Percentiles rank a stretch among this genome's conserved stretches.
phyloP scores from a whole-genome alignment of 257 asterid genomes.

The Osmanthus fragrans region DNA sequence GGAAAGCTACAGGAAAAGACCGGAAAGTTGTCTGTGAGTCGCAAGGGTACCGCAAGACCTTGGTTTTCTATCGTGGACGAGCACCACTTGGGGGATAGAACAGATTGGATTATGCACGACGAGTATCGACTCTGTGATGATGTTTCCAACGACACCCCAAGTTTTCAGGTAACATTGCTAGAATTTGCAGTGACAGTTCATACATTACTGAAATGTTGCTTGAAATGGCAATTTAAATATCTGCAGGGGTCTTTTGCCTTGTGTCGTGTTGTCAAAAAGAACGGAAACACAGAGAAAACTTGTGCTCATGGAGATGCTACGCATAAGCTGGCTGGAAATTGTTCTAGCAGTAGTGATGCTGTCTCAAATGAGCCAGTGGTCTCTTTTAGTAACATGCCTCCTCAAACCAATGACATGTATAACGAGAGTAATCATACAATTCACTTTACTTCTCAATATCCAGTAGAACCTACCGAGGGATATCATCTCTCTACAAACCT shows the following conservation, averaged over 20 bases:
- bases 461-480: conserved; percentile 24
- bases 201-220: not conserved
- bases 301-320: conserved; percentile 18
- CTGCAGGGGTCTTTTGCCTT: conserved; percentile 48
- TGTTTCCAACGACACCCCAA: conserved; percentile 41
- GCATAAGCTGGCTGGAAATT: conserved; percentile 28
- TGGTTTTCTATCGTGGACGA: conserved; percentile 52
- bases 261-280: conserved; percentile 50
- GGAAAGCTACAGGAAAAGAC: conserved; percentile 63
- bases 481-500: conserved; percentile 25
- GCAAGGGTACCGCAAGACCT: conserved; percentile 44
- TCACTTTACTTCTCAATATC: conserved; percentile 38
- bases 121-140: conserved; percentile 53
- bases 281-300: conserved; percentile 28
- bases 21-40: conserved; percentile 43
- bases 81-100: conserved; percentile 57
- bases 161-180: conserved; percentile 36
- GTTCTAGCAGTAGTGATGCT: conserved; percentile 10
- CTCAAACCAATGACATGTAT: conserved; percentile 18
- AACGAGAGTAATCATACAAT: conserved; percentile 39
- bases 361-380: conserved; percentile 25
- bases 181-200: not conserved
- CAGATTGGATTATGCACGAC: conserved; percentile 57
- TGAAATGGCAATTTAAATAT: not conserved
- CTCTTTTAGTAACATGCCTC: conserved; percentile 27